These are phyloP conservation scores for Diplogelasinospora grovesii DNA, from an alignment of 495 filamentous ascomycete species.

Conservation along the genomic window DNA sequence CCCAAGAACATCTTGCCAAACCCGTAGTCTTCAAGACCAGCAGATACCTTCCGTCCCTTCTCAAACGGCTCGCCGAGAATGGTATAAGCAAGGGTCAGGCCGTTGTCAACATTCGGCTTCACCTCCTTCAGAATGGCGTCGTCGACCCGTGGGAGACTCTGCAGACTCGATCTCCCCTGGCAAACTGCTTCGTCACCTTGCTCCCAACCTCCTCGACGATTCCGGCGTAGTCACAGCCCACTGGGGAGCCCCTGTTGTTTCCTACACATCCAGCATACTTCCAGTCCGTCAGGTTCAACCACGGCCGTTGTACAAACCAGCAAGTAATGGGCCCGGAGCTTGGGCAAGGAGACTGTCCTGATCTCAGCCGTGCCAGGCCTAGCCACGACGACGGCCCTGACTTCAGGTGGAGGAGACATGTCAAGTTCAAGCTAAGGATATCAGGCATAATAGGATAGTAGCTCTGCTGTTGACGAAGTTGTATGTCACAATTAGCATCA, in stretches of 20 bases:
- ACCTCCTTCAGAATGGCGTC: constrained; percentile 11
- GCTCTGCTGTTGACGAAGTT: too few relatives aligned
- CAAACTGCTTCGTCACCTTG: constrained; percentile 26
- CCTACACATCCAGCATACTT: constrained; percentile 38
- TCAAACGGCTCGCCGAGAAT: constrained; percentile 17
- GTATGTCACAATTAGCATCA: too few relatives aligned
- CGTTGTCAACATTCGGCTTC: constrained; percentile 23
- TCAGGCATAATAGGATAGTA: too few relatives aligned
- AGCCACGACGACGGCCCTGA: constrained; percentile 16
- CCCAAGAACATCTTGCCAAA: constrained; percentile 21
- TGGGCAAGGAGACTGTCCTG: constrained; percentile 27
- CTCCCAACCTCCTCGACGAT: constrained; percentile 35
- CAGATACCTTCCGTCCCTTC: not conserved
- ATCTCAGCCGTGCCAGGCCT: constrained; percentile 13
- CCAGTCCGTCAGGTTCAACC: constrained; percentile 59
- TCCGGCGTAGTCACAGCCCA: constrained; percentile 40
- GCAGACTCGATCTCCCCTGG: constrained; percentile 34
- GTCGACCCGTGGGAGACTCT: constrained; percentile 27
- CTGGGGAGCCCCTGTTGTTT: constrained; percentile 12
- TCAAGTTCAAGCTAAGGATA: not conserved
- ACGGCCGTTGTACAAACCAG: constrained; percentile 45
- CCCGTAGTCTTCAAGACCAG: constrained; percentile 17
- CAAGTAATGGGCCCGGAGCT: constrained; percentile 43
- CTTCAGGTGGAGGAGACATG: not conserved
- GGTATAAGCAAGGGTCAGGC: constrained; percentile 25